Percentiles rank a stretch among this genome's conserved stretches.
Conservation (phyloP, 345 rosid genomes). For the Pelargonium nanum region DNA sequence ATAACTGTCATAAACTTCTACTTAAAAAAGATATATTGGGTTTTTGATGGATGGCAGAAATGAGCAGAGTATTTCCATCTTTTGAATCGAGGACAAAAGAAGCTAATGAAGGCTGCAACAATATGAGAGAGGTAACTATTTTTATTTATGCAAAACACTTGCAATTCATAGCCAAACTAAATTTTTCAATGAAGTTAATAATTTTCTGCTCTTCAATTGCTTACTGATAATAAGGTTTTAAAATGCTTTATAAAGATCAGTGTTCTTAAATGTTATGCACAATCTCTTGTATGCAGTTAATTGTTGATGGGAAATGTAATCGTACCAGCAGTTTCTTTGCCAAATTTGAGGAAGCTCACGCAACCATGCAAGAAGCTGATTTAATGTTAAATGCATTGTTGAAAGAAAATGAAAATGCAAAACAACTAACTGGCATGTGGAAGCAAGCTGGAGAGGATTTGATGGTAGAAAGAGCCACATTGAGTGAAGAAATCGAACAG, state of each 20-base stretch:
- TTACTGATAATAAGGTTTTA: not conserved
- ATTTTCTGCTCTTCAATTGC: not conserved
- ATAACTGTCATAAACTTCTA: conserved; percentile 3
- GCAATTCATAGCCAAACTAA: not conserved
- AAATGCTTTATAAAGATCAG: not conserved
- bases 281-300: conserved; percentile 30
- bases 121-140: conserved; percentile 25
- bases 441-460: conserved; percentile 44
- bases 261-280: conserved; percentile 5
- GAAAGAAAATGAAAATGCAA: conserved; percentile 54
- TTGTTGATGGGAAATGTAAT: conserved; percentile 26
- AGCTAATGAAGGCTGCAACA: conserved; percentile 21
- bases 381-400: conserved; percentile 47
- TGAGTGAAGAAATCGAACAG: conserved; percentile 45
- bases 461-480: conserved; percentile 34
- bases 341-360: conserved; percentile 57
- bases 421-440: conserved; percentile 39
- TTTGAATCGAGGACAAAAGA: conserved; percentile 22
- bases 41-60: conserved; percentile 30
- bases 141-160: not conserved
- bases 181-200: no score
- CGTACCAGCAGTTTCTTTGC: conserved; percentile 37
- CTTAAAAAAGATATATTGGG: conserved; percentile 11
- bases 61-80: conserved; percentile 22
- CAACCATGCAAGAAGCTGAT: conserved; percentile 73